Evolutionary conservation across 2,329 filamentous ascomycete species (phyloP), one percentile per base, ranked within the genome.

Genomic region (Paecilomyces sp.): DNA sequence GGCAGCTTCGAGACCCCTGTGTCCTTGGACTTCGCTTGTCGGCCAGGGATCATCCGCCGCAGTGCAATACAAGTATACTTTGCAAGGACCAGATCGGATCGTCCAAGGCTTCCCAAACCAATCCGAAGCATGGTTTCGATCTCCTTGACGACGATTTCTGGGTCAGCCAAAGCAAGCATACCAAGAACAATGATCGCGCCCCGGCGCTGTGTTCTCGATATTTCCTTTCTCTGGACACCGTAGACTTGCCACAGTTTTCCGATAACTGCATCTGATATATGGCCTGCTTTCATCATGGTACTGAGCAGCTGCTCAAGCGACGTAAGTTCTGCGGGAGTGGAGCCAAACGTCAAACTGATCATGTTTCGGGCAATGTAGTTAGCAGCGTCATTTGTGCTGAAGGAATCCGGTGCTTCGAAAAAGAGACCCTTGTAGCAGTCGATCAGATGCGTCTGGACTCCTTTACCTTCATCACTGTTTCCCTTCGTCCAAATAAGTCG

Each of bases 401-500:
- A 97, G 3, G 87, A 87, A 61, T 92, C 91, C 0, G 94, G 94
- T 0, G 95, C 92, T 70, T 96, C 91, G 68, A 99, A 99, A 77
- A 97, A 99, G 0, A 99, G 84, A 22, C 91, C 87, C 71, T 90
- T 94, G 80, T 99, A 99, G 74, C 91, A 96, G 67, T 99, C 94
- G 65, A 99, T 96, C 31, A 99, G 82, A 75, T 99, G 94, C 1
- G 90, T 90, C 72, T 99, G 95, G 1, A 99, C 92, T 59, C 94
- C 94, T 77, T 97, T 99, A 68, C 95, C 94, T 80, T 99, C 95
- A 69, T 99, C 94, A 68, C 92, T 97, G 77, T 97, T 99, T 67
- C 94, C 93, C 77, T 99, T 99, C 64, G 94, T 99, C 94, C 94
- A 99, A 74, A 99, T 99, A 22, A 99, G 82, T 57, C 93, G 88